Conservation (phyloP, 2,329 filamentous ascomycete species). For the Drechslerella coelobrocha region DNA sequence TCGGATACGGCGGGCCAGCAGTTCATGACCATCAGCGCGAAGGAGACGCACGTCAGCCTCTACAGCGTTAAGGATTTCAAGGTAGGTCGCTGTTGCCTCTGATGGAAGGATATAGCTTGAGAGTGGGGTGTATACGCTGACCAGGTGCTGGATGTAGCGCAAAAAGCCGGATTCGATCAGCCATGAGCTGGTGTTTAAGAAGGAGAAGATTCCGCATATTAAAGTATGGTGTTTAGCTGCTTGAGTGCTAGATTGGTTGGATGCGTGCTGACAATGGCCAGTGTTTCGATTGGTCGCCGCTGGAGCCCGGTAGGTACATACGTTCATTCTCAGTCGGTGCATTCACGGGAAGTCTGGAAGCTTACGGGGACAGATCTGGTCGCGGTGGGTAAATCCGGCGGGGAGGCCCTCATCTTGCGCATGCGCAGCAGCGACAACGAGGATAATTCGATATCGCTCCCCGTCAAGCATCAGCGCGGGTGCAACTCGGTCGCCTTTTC, state of each 20-base stretch:
- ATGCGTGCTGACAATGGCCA: slow-evolving; percentile 23
- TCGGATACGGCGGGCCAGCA: slow-evolving; percentile 60
- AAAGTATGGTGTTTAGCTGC: slow-evolving; percentile 57
- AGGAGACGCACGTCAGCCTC: slow-evolving; percentile 62
- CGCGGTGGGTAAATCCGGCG: slow-evolving; percentile 76
- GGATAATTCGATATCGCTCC: slow-evolving; percentile 72
- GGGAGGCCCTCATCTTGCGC: slow-evolving; percentile 75
- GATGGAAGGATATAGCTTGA: slow-evolving; percentile 14
- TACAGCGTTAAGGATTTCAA: slow-evolving; percentile 60
- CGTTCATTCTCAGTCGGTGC: neutral
- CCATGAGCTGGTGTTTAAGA: slow-evolving; percentile 55
- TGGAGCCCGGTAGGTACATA: slow-evolving; percentile 57
- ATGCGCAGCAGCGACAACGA: slow-evolving; percentile 63
- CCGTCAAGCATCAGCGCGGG: slow-evolving; percentile 75
- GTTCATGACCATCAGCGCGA: slow-evolving; percentile 64
- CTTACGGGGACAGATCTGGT: slow-evolving; percentile 68
- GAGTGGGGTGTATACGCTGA: neutral
- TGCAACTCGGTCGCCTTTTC: slow-evolving; percentile 85
- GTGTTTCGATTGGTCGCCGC: slow-evolving; percentile 65
- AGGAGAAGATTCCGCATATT: slow-evolving; percentile 63
- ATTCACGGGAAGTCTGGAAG: neutral
- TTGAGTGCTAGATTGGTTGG: neutral
- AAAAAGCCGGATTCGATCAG: slow-evolving; percentile 39
- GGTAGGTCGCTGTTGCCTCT: slow-evolving; percentile 55
- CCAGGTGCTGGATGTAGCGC: slow-evolving; percentile 22